Percentiles rank a stretch among this genome's conserved stretches.
phyloP scores from a whole-genome alignment of 805 yeast genomes.

The Kluyveromyces wickerhamii region DNA sequence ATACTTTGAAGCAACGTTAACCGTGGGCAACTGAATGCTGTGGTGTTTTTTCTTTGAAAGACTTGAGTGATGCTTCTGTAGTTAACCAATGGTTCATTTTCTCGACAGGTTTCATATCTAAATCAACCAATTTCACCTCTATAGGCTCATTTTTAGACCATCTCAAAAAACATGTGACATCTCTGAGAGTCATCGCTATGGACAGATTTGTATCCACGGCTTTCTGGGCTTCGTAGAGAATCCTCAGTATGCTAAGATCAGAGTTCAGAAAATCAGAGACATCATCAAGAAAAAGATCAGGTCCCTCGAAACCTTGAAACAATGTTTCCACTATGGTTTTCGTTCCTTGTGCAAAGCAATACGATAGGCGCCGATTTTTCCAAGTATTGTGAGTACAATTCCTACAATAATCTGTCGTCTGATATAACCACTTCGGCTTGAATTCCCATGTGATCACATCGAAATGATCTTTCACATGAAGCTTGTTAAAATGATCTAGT shows the following conservation, averaged over 20 bases:
- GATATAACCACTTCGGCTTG: slow-evolving; percentile 28
- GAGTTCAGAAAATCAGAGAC: slow-evolving; percentile 17
- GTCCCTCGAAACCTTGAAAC: slow-evolving; percentile 7
- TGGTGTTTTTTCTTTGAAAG: slow-evolving; percentile 6
- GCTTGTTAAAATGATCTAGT: slow-evolving; percentile 21
- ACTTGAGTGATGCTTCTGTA: slow-evolving; percentile 29
- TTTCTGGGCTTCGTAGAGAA: slow-evolving; percentile 20
- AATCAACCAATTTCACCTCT: slow-evolving; percentile 36
- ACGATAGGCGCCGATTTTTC: slow-evolving; percentile 16
- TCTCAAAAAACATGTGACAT: slow-evolving; percentile 30
- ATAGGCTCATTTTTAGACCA: slow-evolving; percentile 11
- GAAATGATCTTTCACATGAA: slow-evolving; percentile 8
- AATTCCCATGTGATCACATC: slow-evolving; percentile 18
- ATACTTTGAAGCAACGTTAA: slow-evolving; percentile 8
- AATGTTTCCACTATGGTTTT: slow-evolving; percentile 10
- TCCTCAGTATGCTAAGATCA: slow-evolving; percentile 17
- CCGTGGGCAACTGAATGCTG: slow-evolving; percentile 9
- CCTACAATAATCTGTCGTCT: slow-evolving; percentile 17
- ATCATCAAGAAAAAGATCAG: slow-evolving; percentile 10
- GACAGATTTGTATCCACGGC: slow-evolving; percentile 13
- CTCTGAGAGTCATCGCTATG: slow-evolving; percentile 33
- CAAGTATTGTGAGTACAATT: slow-evolving; percentile 24
- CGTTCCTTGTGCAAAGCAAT: slow-evolving; percentile 17
- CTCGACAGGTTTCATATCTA: slow-evolving; percentile 42
- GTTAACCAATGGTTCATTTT: slow-evolving; percentile 43